phyloP scores from a whole-genome alignment of 2,329 filamentous ascomycete species.

The Trichophyton benhamiae region DNA sequence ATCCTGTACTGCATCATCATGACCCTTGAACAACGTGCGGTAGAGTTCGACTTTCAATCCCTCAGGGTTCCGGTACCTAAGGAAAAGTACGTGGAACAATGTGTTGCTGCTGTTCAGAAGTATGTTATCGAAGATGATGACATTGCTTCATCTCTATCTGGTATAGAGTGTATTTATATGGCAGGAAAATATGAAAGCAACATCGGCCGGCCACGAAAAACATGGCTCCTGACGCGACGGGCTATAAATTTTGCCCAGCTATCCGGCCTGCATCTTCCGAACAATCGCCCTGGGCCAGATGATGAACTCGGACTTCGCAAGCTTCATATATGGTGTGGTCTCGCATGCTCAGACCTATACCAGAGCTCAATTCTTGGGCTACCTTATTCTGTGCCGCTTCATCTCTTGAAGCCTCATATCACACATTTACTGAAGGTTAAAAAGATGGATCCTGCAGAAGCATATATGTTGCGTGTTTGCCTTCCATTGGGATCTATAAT shows the following conservation, averaged over 20 bases:
- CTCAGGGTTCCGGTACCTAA: constrained; percentile 29
- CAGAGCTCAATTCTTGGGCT: constrained; percentile 44
- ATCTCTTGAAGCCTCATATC: constrained; percentile 22
- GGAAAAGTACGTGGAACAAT: constrained; percentile 35
- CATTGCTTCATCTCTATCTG: constrained; percentile 39
- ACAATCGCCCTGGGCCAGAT: constrained; percentile 19
- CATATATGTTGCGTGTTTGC: constrained; percentile 22
- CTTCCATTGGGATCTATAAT: constrained; percentile 29
- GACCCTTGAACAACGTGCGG: constrained; percentile 31
- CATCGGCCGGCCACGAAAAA: constrained; percentile 43
- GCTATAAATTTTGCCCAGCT: constrained; percentile 43
- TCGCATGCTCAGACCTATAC: constrained; percentile 38
- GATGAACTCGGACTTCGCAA: constrained; percentile 22
- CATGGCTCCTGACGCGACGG: constrained; percentile 42
- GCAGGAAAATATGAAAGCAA: constrained; percentile 43
- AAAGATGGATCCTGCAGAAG: constrained; percentile 16
- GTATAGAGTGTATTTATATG: constrained; percentile 42
- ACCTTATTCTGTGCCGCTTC: constrained; percentile 32
- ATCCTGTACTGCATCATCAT: constrained; percentile 35
- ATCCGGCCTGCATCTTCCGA: constrained; percentile 35
- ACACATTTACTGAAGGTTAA: constrained; percentile 14
- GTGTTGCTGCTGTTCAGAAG: constrained; percentile 36
- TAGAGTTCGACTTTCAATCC: constrained; percentile 27
- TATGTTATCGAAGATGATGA: constrained; percentile 41
- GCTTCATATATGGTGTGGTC: constrained; percentile 29